Evolutionary conservation across 1,284 basidiomycete species (phyloP), one percentile per base, ranked within the genome.

Genomic region (Megacollybia platyphylla): DNA sequence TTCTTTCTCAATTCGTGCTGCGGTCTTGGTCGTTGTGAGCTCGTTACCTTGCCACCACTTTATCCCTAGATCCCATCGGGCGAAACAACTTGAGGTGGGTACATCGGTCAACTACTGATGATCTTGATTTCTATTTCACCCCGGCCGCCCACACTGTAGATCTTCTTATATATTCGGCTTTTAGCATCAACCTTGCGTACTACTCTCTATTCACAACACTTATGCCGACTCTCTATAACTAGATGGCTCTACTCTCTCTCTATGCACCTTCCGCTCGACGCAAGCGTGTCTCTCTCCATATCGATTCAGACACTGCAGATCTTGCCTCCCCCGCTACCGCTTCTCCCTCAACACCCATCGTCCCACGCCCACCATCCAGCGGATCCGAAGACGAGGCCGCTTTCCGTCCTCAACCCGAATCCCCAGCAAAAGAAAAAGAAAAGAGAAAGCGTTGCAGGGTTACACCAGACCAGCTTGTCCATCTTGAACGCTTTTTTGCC

Each of bases 361-460:
- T 36, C 29, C 41, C 36, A 17, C 49, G 51, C 1, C 49, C 51
- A 7, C 44, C 46, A 2, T 47, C 51, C 7, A 48, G 50, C 2
- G 39, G 46, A 30, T 51, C 49, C 15, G 46, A 49, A 13, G 44
- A 44, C 24, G 50, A 52, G 20, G 43, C 51, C 17, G 42, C 39
- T 43, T 54, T 51, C 20, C 53, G 58, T 20, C 52, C 54, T 26
- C 54, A 55, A 24, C 54, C 39, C 4, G 26, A 28, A 5, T 40
- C 39, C 3, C 5, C 6, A n/a, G 39, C 37, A 40, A 57, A 55
- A 52, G 62, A 64, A 17, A 70, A 63, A 51, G 79, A 81, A 56
- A 84, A 83, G 59, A 72, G 79, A 44, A 87, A 86, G 55, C 72
- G 85, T 29, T 80, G 75, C 9, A 73, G 85, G 11, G 82, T 87